Evolutionary conservation across 305 asterid genomes (phyloP).

Genomic region (Caryopteris hybrid): DNA sequence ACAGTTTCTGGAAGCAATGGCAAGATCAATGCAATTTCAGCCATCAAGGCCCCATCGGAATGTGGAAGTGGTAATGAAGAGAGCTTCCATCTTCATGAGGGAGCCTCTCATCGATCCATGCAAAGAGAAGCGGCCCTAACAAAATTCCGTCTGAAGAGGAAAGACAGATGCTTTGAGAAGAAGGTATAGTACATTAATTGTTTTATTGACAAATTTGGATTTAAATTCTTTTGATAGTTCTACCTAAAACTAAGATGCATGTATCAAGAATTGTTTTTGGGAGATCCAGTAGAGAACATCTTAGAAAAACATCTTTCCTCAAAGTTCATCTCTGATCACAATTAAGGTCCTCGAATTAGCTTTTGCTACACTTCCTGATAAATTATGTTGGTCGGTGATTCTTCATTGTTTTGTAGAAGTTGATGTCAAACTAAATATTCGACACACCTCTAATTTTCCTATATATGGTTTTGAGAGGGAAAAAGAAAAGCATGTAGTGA

Average conservation of each 20-base stretch:
- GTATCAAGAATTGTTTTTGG: background rate
- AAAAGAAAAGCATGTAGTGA: no score
- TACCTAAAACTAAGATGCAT: background rate
- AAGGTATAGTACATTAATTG: slow-evolving; percentile 45
- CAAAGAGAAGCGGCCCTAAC: slow-evolving; percentile 85
- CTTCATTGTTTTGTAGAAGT: background rate
- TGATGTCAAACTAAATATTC: background rate
- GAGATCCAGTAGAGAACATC: background rate
- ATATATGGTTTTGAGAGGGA: no score
- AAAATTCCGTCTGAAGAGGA: slow-evolving; percentile 81
- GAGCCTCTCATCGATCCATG: slow-evolving; percentile 39
- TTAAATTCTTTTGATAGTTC: background rate
- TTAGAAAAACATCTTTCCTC: background rate
- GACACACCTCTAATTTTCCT: no score
- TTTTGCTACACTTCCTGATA: no score
- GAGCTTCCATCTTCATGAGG: slow-evolving; percentile 37
- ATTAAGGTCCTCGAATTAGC: no score
- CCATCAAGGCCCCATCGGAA: slow-evolving; percentile 28
- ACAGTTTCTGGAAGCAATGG: slow-evolving; percentile 38
- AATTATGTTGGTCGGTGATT: background rate
- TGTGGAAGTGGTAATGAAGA: slow-evolving; percentile 50
- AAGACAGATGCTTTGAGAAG: slow-evolving; percentile 94
- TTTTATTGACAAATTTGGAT: background rate
- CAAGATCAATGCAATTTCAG: slow-evolving; percentile 26
- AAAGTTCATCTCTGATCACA: no score